These are phyloP conservation scores for Voacanga thouarsii DNA, from an alignment of 257 asterid species.

Conservation along the genomic window DNA sequence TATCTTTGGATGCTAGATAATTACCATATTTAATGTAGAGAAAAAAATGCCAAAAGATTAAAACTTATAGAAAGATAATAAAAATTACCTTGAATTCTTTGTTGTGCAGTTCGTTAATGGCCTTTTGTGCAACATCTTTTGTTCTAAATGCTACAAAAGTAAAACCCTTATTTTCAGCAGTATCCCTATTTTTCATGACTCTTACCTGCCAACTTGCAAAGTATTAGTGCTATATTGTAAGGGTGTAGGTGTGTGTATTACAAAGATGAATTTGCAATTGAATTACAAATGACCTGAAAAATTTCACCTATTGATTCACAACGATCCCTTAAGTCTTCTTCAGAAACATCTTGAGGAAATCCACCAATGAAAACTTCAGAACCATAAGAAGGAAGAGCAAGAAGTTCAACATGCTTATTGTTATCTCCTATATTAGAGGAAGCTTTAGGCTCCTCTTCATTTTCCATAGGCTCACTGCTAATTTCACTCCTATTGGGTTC, in stretches of 20 bases:
- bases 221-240: not conserved
- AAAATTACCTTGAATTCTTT: slow-evolving; percentile 79
- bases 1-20: not conserved
- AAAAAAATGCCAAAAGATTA: not conserved
- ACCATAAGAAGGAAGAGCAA: slow-evolving; percentile 87
- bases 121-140: slow-evolving; percentile 77
- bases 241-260: not conserved
- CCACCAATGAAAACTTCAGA: slow-evolving; percentile 95
- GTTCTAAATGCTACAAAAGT: slow-evolving; percentile 89
- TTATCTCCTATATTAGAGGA: slow-evolving; percentile 39
- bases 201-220: slow-evolving; percentile 60
- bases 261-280: not conserved
- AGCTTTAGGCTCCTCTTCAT: slow-evolving; percentile 40
- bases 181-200: slow-evolving; percentile 81
- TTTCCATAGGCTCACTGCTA: slow-evolving; percentile 34
- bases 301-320: slow-evolving; percentile 79
- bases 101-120: slow-evolving; percentile 74
- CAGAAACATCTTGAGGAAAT: slow-evolving; percentile 73
- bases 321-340: slow-evolving; percentile 74
- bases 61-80: not conserved
- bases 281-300: slow-evolving; percentile 55
- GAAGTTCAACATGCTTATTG: slow-evolving; percentile 59
- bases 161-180: slow-evolving; percentile 96
- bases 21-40: slow-evolving; percentile 1
- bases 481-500: slow-evolving; percentile 40